phyloP scores from a whole-genome alignment of 2,329 filamentous ascomycete species.

The Microdochium paspali region DNA sequence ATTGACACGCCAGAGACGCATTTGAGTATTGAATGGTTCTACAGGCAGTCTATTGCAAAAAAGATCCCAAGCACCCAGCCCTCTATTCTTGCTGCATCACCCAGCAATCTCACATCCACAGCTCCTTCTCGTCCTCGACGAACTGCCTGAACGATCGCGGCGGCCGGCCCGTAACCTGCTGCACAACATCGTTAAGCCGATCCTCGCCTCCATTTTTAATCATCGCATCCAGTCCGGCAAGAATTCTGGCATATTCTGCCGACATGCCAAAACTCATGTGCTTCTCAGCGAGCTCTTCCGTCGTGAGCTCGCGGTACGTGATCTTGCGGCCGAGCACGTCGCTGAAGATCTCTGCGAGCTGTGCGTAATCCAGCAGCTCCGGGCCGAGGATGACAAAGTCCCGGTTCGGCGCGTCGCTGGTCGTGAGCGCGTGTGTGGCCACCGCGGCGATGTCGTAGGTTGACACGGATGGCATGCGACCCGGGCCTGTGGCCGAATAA shows the following conservation, averaged over 20 bases:
- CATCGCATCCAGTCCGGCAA: slow-evolving; percentile 21
- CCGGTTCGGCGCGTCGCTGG: slow-evolving; percentile 26
- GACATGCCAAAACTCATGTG: slow-evolving; percentile 16
- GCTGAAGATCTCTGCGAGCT: slow-evolving; percentile 24
- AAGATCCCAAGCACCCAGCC: too few relatives aligned
- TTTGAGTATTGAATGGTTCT: too few relatives aligned
- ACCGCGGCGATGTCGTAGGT: slow-evolving; percentile 36
- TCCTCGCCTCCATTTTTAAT: slow-evolving; percentile 25
- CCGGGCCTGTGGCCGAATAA: slow-evolving; percentile 30
- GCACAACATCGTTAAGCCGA: slow-evolving; percentile 21
- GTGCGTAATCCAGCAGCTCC: slow-evolving; percentile 23
- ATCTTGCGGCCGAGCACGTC: slow-evolving; percentile 21
- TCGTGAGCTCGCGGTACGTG: slow-evolving; percentile 21
- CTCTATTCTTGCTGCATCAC: neutral
- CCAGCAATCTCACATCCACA: slow-evolving; percentile 4
- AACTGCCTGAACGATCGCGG: slow-evolving; percentile 20
- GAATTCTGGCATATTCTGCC: slow-evolving; percentile 18
- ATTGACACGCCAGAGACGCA: too few relatives aligned
- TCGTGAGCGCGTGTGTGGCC: slow-evolving; percentile 28
- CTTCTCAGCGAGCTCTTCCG: slow-evolving; percentile 14
- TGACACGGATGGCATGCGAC: slow-evolving; percentile 35
- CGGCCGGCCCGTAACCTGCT: slow-evolving; percentile 20
- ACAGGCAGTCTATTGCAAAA: too few relatives aligned
- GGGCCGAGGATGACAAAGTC: slow-evolving; percentile 27
- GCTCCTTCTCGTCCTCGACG: slow-evolving; percentile 9